A percentile compares a stretch with the other conserved stretches of the same genome.
Conservation (phyloP, 2,329 filamentous ascomycete species). For the Thielaviopsis punctulata region DNA sequence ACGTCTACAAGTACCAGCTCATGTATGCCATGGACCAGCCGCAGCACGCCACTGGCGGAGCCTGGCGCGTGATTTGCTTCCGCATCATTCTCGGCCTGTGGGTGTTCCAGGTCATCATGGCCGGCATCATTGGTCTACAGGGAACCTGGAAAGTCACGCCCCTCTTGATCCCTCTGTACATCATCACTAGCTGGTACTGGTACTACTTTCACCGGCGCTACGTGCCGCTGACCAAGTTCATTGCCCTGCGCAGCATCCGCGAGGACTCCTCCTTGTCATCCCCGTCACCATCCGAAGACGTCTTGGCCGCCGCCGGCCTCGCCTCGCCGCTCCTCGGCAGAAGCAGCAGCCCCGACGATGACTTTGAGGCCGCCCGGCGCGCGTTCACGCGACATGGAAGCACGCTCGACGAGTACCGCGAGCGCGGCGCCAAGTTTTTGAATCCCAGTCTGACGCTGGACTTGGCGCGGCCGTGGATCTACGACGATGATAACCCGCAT, state of each 20-base stretch:
- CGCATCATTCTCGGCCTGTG: conserved; percentile 72
- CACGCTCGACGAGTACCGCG: conserved; percentile 55
- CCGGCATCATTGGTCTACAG: conserved; percentile 63
- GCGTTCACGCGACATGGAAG: conserved; percentile 35
- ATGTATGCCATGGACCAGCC: conserved; percentile 97
- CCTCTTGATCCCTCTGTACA: conserved; percentile 58
- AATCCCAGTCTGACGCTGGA: conserved; percentile 58
- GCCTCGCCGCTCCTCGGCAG: not conserved
- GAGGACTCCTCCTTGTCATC: too few species aligned
- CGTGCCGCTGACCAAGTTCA: conserved; percentile 78
- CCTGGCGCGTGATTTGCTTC: conserved; percentile 94
- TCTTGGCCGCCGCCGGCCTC: conserved; percentile 19
- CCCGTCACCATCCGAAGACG: conserved; percentile 21
- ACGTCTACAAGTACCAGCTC: conserved; percentile 92
- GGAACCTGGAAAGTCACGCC: conserved; percentile 56
- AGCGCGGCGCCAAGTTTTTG: conserved; percentile 52
- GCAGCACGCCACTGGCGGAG: conserved; percentile 79
- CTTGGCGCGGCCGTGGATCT: conserved; percentile 57
- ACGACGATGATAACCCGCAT: conserved; percentile 34
- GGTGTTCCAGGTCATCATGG: conserved; percentile 82
- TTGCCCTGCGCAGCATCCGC: conserved; percentile 73
- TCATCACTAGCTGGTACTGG: conserved; percentile 75
- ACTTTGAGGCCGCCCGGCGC: conserved; percentile 15
- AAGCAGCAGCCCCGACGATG: not conserved
- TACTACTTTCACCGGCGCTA: conserved; percentile 69